Percentiles rank a stretch among this genome's conserved stretches.
phyloP scores from a whole-genome alignment of 305 asterid species.

The Andrographis paniculata region DNA sequence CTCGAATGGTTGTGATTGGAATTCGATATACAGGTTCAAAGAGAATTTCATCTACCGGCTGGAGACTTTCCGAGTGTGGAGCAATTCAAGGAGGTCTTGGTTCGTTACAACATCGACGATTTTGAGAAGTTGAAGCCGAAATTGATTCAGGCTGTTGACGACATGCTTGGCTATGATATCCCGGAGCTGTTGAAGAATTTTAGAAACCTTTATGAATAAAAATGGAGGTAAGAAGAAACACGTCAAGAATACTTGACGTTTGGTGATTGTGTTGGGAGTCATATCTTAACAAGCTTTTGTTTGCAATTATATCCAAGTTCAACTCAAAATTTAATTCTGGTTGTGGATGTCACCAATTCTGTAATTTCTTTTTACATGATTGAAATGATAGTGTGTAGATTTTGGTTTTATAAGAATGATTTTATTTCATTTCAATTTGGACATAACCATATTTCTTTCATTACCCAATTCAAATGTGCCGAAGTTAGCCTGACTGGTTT shows the following conservation, averaged over 20 bases:
- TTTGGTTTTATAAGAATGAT: no score
- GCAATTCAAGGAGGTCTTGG: slow-evolving; percentile 48
- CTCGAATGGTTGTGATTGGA: not conserved
- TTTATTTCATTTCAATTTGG: no score
- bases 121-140: slow-evolving; percentile 79
- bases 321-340: not conserved
- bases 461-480: not conserved
- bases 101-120: slow-evolving; percentile 49
- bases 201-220: slow-evolving; percentile 58
- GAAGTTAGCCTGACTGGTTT: not conserved
- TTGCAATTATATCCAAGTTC: not conserved
- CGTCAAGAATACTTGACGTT: slow-evolving; percentile 52
- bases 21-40: slow-evolving; percentile 44
- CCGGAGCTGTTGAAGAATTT: slow-evolving; percentile 65
- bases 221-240: not conserved
- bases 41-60: slow-evolving; percentile 56
- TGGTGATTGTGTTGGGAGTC: no score
- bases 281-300: not conserved
- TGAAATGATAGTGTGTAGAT: no score
- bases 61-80: slow-evolving; percentile 82
- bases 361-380: not conserved
- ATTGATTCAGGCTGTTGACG: slow-evolving; percentile 66
- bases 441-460: not conserved
- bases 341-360: not conserved
- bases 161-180: slow-evolving; percentile 71